Conservation (phyloP, 208 protist genomes). For the Leishmania gerbilli region DNA sequence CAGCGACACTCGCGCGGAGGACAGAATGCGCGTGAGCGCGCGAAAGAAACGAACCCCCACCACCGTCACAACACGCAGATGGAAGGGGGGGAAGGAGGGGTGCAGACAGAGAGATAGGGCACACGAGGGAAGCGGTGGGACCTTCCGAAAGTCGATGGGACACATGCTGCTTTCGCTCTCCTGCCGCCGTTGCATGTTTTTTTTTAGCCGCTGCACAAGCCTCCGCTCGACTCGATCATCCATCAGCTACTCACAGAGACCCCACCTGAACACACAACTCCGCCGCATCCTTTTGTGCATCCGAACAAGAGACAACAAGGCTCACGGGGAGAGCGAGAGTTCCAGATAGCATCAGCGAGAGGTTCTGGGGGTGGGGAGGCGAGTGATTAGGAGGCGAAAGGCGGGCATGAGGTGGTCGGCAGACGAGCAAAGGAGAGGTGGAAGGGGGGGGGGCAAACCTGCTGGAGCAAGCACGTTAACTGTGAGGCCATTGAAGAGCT, state of each 20-base stretch:
- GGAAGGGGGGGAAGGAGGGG: neutral
- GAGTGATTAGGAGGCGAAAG: neutral
- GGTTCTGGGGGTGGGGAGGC: neutral
- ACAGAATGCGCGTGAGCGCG: neutral
- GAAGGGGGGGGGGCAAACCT: neutral
- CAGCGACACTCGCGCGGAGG: neutral
- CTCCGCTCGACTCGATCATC: neutral
- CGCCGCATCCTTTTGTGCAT: neutral
- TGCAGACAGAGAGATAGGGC: neutral
- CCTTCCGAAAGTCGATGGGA: neutral
- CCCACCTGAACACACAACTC: neutral
- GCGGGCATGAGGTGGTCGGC: neutral
- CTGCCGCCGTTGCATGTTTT: neutral
- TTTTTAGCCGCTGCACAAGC: neutral
- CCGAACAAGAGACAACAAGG: neutral
- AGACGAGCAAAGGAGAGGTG: neutral
- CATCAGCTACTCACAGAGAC: neutral
- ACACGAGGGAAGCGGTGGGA: neutral
- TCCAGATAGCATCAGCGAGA: neutral
- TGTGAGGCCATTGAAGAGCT: neutral
- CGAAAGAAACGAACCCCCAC: neutral
- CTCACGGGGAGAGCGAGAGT: neutral
- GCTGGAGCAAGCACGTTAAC: neutral
- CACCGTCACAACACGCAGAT: neutral
- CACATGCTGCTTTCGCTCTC: neutral